These are phyloP conservation scores for Paramecium sexaurelia DNA, from an alignment of 73 alveolate genomes.

Conservation along the genomic window DNA sequence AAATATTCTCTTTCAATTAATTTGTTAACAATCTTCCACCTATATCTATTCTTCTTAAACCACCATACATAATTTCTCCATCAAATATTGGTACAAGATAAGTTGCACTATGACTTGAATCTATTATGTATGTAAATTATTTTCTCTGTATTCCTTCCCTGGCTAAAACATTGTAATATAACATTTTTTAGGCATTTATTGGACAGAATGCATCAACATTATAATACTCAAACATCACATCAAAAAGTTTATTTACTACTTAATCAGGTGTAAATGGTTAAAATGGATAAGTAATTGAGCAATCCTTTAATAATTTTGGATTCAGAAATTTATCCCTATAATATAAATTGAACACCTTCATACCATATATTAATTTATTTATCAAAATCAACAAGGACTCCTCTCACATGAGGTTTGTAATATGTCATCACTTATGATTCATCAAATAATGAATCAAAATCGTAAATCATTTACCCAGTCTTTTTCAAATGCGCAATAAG, in stretches of 20 bases:
- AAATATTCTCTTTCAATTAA: constrained; percentile 48
- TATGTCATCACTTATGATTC: neutral
- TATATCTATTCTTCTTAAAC: constrained; percentile 55
- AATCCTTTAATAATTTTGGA: neutral
- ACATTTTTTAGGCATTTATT: constrained; percentile 9
- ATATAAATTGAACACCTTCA: neutral
- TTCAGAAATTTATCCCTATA: neutral
- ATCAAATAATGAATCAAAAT: constrained; percentile 11
- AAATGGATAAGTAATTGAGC: constrained; percentile 39
- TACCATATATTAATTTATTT: constrained; percentile 37
- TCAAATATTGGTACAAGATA: constrained; percentile 65
- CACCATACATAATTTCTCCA: constrained; percentile 50
- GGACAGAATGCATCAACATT: constrained; percentile 63
- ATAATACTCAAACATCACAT: constrained; percentile 58
- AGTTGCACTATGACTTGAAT: constrained; percentile 63
- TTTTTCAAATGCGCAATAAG: neutral
- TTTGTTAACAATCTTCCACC: constrained; percentile 64
- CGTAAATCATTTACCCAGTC: constrained; percentile 14
- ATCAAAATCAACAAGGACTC: constrained; percentile 41
- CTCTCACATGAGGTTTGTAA: constrained; percentile 40
- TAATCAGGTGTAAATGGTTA: constrained; percentile 62
- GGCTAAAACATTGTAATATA: neutral
- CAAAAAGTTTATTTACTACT: constrained; percentile 33
- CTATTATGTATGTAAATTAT: constrained; percentile 38
- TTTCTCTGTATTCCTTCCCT: neutral